Percentiles rank a stretch among this genome's conserved stretches.
phyloP scores from a whole-genome alignment of 2,329 filamentous ascomycete species.

The Tolypocladium pustulatum region DNA sequence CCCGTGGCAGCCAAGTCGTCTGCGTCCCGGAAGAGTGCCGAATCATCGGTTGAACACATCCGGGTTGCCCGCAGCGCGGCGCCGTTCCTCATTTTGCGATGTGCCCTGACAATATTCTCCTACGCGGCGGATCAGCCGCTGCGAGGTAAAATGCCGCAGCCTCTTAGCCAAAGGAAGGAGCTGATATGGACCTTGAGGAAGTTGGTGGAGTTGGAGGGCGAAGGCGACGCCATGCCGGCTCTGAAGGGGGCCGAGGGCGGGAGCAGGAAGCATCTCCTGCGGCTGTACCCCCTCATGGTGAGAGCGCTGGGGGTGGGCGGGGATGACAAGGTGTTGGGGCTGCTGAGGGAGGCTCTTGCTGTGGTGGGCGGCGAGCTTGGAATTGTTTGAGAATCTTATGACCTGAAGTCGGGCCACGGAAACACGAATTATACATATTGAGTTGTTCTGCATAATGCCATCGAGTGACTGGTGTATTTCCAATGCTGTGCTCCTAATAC shows the following conservation, averaged over 20 bases:
- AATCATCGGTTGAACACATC: constrained; percentile 27
- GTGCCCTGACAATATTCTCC: constrained; percentile 67
- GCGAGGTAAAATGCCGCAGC: constrained; percentile 80
- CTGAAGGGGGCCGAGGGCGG: constrained; percentile 40
- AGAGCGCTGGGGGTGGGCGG: constrained; percentile 46
- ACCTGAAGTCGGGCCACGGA: too few relatives aligned
- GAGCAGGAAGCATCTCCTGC: constrained; percentile 63
- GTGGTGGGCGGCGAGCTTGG: constrained; percentile 46
- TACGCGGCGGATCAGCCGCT: constrained; percentile 90
- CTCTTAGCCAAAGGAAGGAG: constrained; percentile 69
- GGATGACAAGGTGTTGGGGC: constrained; percentile 48
- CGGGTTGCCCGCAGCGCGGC: constrained; percentile 65
- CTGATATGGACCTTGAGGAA: constrained; percentile 59
- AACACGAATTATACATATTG: not conserved
- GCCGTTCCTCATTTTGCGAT: constrained; percentile 73
- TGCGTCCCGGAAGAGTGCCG: not conserved
- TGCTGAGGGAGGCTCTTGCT: constrained; percentile 50
- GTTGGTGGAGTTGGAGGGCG: constrained; percentile 57
- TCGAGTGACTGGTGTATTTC: too few relatives aligned
- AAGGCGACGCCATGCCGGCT: constrained; percentile 57
- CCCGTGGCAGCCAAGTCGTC: constrained; percentile 7
- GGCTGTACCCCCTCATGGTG: constrained; percentile 69
- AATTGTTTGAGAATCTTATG: constrained; percentile 5
- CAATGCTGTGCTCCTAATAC: too few relatives aligned
- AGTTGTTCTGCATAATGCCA: not conserved